Evolutionary conservation across 371 early-diverging fungal species (phyloP).

Genomic region (Apophysomyces sp.): DNA sequence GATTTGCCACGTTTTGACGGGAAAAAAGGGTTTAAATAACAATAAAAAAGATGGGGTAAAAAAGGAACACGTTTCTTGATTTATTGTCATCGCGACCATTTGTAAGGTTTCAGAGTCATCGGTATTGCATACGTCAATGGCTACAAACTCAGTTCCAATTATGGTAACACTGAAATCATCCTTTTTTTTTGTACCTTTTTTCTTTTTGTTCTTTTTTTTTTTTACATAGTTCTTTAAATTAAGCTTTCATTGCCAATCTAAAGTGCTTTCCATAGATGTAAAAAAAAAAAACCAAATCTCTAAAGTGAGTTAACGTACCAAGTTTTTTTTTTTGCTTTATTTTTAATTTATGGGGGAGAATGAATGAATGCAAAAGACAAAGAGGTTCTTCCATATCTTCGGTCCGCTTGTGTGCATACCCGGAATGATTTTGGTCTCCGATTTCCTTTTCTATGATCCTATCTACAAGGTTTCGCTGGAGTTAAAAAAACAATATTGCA

Average conservation of each 20-base stretch:
- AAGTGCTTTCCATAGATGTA: neutral
- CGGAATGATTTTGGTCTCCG: neutral
- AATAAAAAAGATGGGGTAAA: neutral
- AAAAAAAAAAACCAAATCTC: too few species aligned
- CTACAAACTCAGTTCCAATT: neutral
- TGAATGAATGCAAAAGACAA: neutral
- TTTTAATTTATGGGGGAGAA: neutral
- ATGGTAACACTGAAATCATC: neutral
- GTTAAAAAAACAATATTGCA: neutral
- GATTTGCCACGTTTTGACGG: slow-evolving; percentile 1
- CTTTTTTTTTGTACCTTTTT: too few species aligned
- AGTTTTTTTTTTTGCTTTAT: neutral
- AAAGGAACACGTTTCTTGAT: neutral
- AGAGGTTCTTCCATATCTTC: neutral
- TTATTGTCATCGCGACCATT: neutral
- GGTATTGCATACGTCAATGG: neutral
- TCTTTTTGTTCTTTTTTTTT: neutral
- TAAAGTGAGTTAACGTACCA: too few species aligned
- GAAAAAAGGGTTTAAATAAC: neutral
- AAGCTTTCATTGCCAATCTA: neutral
- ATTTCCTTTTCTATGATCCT: neutral
- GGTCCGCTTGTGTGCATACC: neutral
- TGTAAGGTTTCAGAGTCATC: neutral
- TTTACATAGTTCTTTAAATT: neutral
- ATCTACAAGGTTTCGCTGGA: neutral